Evolutionary conservation across 495 filamentous ascomycete genomes (phyloP).

Genomic region (Podospora pseudoanserina): DNA sequence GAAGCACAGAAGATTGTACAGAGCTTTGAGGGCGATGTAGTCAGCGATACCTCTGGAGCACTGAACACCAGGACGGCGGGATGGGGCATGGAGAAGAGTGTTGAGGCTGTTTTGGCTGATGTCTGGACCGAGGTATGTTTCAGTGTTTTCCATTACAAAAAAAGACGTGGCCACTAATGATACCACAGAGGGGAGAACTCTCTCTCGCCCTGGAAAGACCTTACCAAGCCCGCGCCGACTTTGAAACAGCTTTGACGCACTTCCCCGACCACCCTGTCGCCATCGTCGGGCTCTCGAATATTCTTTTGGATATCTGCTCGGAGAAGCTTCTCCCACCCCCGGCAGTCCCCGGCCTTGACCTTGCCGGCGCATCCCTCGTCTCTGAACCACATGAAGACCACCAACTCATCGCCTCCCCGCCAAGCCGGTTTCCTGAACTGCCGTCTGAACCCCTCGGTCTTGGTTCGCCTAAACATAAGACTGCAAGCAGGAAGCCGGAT

Average conservation of each 20-base stretch:
- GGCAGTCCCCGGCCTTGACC: constrained; percentile 36
- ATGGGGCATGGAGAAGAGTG: constrained; percentile 71
- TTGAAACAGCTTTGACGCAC: constrained; percentile 74
- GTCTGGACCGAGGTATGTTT: constrained; percentile 64
- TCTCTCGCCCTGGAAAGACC: constrained; percentile 56
- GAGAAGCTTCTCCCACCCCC: constrained; percentile 53
- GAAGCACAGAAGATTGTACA: constrained; percentile 74
- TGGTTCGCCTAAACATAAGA: constrained; percentile 16
- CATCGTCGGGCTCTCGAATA: constrained; percentile 75
- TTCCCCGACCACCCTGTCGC: constrained; percentile 73
- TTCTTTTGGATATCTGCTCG: constrained; percentile 82
- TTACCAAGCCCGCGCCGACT: constrained; percentile 65
- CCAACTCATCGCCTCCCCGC: constrained; percentile 5
- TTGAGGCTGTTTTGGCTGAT: constrained; percentile 78
- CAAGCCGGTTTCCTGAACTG: constrained; percentile 25
- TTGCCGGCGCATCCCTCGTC: constrained; percentile 11
- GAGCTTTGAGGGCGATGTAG: constrained; percentile 50
- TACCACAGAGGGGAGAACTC: constrained; percentile 63
- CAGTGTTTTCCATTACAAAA: background rate
- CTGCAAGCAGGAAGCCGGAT: background rate
- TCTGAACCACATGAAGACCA: constrained; percentile 14
- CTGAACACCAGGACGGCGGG: constrained; percentile 55
- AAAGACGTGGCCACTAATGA: background rate
- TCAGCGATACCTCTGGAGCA: constrained; percentile 47
- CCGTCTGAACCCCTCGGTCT: constrained; percentile 44